phyloP scores from a whole-genome alignment of 176 grass and related monocot species.

The Musa itinerans region DNA sequence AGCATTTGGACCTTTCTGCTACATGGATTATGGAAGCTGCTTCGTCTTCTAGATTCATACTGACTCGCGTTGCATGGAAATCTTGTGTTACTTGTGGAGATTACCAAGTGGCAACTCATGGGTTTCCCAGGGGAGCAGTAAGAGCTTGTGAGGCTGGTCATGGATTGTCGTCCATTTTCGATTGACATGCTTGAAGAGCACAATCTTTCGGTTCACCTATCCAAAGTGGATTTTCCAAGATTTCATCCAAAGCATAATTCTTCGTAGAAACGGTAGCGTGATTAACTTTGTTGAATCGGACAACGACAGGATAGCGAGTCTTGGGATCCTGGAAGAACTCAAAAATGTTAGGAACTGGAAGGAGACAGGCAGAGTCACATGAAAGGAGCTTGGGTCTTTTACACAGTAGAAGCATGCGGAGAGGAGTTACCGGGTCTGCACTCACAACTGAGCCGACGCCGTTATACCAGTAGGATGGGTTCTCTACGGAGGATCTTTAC shows the following conservation, averaged over 20 bases:
- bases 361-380: neutral
- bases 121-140: no score
- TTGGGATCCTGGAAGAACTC: constrained; percentile 1
- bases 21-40: neutral
- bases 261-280: neutral
- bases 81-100: neutral
- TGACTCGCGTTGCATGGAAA: neutral
- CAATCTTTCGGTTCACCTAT: no score
- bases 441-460: constrained; percentile 8
- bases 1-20: neutral
- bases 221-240: neutral
- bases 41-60: neutral
- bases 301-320: constrained; percentile 6
- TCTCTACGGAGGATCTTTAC: constrained; percentile 17
- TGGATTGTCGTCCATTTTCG: no score
- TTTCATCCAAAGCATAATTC: constrained; percentile 5
- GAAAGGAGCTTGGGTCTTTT: neutral
- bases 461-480: constrained; percentile 5
- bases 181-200: no score
- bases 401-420: no score
- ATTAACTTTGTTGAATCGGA: constrained; percentile 17
- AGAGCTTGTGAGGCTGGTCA: no score
- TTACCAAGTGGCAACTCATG: neutral
- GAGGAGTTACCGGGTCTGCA: neutral
- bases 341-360: neutral